Evolutionary conservation across 148 eudicot species (phyloP), one percentile per base, ranked within the genome.

Genomic region (Cornus suecica): DNA sequence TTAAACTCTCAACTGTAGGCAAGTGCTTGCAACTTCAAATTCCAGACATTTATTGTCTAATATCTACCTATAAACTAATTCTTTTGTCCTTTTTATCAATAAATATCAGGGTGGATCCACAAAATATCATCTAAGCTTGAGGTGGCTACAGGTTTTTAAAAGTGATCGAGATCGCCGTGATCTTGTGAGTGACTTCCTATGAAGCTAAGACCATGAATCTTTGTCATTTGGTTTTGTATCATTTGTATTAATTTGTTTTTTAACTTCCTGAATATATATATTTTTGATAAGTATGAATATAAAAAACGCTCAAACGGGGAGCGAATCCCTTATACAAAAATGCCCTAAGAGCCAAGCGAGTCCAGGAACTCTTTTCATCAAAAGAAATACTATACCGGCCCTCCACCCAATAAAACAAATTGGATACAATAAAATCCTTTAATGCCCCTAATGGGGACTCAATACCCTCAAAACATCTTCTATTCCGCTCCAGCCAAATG

Each of bases 151-250:
- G 76, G 87, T 94, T 79, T 92, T 95, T 76, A 88, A 88, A 58
- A 95, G 90, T 65, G 97, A 95, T 56, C 86, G 99, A 52, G 97
- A 95, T 88, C 97, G 99, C 29, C 99, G 99, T 84, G 99, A 95
- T 91, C 97, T 95, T 85, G 99, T 95, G 78, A 95, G 94, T 87
- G 61, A 28, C 16, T 22, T 76, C 25, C 37, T 48, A 10, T 31
- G 32, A 31, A 30, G 41, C 20, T 27, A 60, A 34, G 18, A 61
- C 66, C 62, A 1, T 68, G 75, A 69, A 69, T 13, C 54, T 62
- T 77, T 48, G 30, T 67, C 22, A 5, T 67, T 29, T 61, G 69
- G 34, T 54, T 31, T 42, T 76, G 32, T 67, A 28, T 74, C 22
- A 4, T 15, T n/a, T 56, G 10, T 31, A 8, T 32, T 0, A 6